Evolutionary conservation across 768 basidiomycete genomes (phyloP), one percentile per base, ranked within the genome.

Genomic region (Trametes sanguinea): DNA sequence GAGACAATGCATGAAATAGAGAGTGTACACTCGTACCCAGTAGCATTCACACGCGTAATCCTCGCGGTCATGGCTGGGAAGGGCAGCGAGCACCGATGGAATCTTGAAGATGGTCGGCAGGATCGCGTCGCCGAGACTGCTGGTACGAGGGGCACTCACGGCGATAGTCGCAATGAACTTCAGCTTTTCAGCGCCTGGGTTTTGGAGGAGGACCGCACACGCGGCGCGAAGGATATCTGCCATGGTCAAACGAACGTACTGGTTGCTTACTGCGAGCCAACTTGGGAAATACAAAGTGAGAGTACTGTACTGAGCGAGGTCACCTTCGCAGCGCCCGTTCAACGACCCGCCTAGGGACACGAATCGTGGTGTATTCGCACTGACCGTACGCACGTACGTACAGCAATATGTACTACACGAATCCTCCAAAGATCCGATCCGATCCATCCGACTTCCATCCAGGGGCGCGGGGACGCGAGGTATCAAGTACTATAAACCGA

Each of bases 391-490:
- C 35, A 37, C 35, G 35, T 11, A 37, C 35, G 35, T 37, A 37
- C 35, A 37, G 35, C 35, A 37, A 37, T 37, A 37, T 37, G 35
- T 58, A 50, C 57, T 58, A 58, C 57, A 56, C 17, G 55, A 56
- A 37, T 56, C 55, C 55, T 56, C 55, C 45, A 58, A 48, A 40
- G 37, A 58, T 22, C 22, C 57, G 27, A 57, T 48, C 55, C 57
- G 37, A 57, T 48, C 55, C 55, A 50, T 50, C 57, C 57, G 33
- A 37, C 35, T 47, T 33, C 55, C 45, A 37, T 40, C 32, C 27
- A 22, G 33, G 45, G 22, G 10, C 3, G 22, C 45, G 45, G 17
- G 10, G 22, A 46, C 45, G 17, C 17, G 22, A 17, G 45, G 22
- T 46, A 46, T 46, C 45, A 27, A 22, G n/a, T 6, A 37, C 35